These are phyloP conservation scores for Pelargonium citronellum DNA, from an alignment of 441 rosid species.

Conservation along the genomic window DNA sequence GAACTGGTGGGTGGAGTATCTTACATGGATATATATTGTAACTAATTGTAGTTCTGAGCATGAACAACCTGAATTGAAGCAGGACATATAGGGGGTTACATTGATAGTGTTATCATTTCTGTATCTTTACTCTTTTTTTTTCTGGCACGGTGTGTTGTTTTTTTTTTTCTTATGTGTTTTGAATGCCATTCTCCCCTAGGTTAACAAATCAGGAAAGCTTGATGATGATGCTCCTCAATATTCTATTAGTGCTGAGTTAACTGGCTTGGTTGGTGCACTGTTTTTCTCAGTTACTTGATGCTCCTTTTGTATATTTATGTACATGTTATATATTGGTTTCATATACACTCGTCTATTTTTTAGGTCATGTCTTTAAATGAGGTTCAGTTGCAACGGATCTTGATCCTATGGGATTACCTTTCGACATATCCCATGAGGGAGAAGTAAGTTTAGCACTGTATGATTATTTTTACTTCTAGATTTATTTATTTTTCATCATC, in stretches of 20 bases:
- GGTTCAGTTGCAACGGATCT: constrained; percentile 64
- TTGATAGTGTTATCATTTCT: background rate
- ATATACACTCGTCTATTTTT: constrained; percentile 20
- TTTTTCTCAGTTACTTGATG: constrained; percentile 6
- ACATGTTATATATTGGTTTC: constrained; percentile 15
- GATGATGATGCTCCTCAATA: constrained; percentile 68
- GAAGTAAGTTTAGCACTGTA: constrained; percentile 49
- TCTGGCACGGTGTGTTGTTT: background rate
- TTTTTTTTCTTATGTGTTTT: background rate
- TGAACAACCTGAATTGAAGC: background rate
- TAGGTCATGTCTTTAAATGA: constrained; percentile 68
- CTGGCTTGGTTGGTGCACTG: constrained; percentile 55
- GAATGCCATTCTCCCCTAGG: constrained; percentile 35
- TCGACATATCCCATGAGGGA: constrained; percentile 63
- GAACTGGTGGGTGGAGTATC: constrained; percentile 1
- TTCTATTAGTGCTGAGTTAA: constrained; percentile 60
- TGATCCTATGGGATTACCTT: constrained; percentile 68
- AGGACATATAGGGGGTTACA: background rate
- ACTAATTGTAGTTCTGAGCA: background rate
- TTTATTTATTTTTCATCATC: background rate
- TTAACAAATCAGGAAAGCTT: constrained; percentile 71
- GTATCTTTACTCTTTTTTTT: background rate
- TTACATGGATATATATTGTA: background rate
- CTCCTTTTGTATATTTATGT: constrained; percentile 4
- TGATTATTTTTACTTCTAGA: constrained; percentile 11